A percentile compares a stretch with the other conserved stretches of the same genome.
phyloP scores from a whole-genome alignment of 805 yeast genomes.

The Ogataea paradorogensis region DNA sequence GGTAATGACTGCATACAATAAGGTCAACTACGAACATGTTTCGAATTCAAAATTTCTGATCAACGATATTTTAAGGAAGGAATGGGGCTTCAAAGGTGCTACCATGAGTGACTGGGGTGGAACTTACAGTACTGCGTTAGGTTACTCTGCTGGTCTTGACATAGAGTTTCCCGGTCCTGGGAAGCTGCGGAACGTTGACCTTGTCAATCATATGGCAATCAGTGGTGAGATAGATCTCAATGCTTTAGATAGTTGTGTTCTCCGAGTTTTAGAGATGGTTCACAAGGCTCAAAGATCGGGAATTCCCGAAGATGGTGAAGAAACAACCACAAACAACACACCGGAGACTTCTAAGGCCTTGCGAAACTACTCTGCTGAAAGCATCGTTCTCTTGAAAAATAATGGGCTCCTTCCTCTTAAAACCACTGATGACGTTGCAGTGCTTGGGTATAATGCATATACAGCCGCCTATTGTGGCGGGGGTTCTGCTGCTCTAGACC shows the following conservation, averaged over 20 bases:
- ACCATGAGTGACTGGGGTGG: slow-evolving; percentile 70
- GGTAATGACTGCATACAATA: slow-evolving; percentile 64
- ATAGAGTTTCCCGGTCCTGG: slow-evolving; percentile 70
- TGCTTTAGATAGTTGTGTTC: slow-evolving; percentile 46
- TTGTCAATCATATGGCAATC: slow-evolving; percentile 42
- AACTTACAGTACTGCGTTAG: slow-evolving; percentile 46
- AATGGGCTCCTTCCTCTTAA: slow-evolving; percentile 48
- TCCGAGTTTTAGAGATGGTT: slow-evolving; percentile 46
- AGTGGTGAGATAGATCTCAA: slow-evolving; percentile 41
- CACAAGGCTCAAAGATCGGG: slow-evolving; percentile 42
- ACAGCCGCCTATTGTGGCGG: slow-evolving; percentile 54
- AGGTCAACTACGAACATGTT: slow-evolving; percentile 58
- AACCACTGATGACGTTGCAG: slow-evolving; percentile 41
- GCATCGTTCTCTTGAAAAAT: slow-evolving; percentile 58
- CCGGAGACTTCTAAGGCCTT: slow-evolving; percentile 44
- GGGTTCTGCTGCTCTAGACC: slow-evolving; percentile 50
- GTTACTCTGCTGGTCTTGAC: slow-evolving; percentile 54
- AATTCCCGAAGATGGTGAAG: slow-evolving; percentile 41
- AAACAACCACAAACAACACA: slow-evolving; percentile 41
- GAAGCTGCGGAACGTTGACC: slow-evolving; percentile 40
- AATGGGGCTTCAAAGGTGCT: slow-evolving; percentile 58
- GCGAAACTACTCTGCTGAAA: slow-evolving; percentile 47
- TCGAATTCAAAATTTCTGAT: slow-evolving; percentile 46
- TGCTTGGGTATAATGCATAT: slow-evolving; percentile 63
- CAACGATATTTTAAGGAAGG: slow-evolving; percentile 48